Evolutionary conservation across 2,329 filamentous ascomycete species (phyloP).

Genomic region (Talaromyces funiculosus): DNA sequence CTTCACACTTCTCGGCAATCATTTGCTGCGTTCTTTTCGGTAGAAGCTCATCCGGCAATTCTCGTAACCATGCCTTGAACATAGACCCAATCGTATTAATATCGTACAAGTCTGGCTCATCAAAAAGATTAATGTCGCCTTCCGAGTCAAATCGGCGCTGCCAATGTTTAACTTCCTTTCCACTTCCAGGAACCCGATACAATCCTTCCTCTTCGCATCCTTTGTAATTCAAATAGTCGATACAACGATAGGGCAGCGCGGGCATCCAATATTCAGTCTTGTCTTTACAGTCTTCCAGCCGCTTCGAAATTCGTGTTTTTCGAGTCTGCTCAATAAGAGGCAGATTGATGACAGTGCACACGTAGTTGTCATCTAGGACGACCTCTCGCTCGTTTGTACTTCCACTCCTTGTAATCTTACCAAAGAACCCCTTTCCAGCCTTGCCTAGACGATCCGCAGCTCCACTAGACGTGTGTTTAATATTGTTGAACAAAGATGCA

Average conservation of each 20-base stretch:
- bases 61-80: slow-evolving; percentile 92
- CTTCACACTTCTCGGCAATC: slow-evolving; percentile 72
- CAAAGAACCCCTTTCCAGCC: slow-evolving; percentile 75
- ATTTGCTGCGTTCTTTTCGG: slow-evolving; percentile 76
- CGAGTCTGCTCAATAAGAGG: slow-evolving; percentile 84
- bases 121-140: slow-evolving; percentile 82
- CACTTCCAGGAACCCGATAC: slow-evolving; percentile 86
- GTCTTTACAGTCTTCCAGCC: slow-evolving; percentile 78
- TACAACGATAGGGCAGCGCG: slow-evolving; percentile 87
- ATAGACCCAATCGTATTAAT: slow-evolving; percentile 95
- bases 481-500: slow-evolving; percentile 62
- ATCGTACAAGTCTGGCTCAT: slow-evolving; percentile 81
- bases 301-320: slow-evolving; percentile 84
- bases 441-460: slow-evolving; percentile 66
- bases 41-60: slow-evolving; percentile 90
- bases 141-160: slow-evolving; percentile 87
- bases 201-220: slow-evolving; percentile 89
- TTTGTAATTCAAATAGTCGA: slow-evolving; percentile 93
- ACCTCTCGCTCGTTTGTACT: slow-evolving; percentile 63
- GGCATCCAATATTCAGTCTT: slow-evolving; percentile 99
- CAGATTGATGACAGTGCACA: slow-evolving; percentile 76
- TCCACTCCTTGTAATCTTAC: slow-evolving; percentile 65
- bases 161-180: slow-evolving; percentile 87
- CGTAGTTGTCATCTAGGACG: slow-evolving; percentile 76
- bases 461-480: slow-evolving; percentile 66